Evolutionary conservation across 2,329 filamentous ascomycete genomes (phyloP).

Genomic region (Arachnomyces sp.): DNA sequence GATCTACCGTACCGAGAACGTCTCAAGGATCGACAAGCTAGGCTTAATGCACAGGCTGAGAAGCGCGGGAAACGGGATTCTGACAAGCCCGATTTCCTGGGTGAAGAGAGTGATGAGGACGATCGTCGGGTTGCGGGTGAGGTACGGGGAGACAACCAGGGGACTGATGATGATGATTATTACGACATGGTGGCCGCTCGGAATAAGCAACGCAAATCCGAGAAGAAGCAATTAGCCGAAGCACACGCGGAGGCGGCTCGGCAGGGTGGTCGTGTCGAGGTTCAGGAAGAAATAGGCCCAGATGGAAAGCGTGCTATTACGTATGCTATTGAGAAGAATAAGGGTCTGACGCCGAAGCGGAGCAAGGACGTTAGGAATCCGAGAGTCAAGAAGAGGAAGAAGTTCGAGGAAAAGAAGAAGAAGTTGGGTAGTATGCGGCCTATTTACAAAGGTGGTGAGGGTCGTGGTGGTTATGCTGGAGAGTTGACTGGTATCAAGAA

Average conservation of each 20-base stretch:
- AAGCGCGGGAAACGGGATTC: slow-evolving; percentile 61
- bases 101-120: slow-evolving; percentile 61
- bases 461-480: slow-evolving; percentile 77
- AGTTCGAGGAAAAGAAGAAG: slow-evolving; percentile 95
- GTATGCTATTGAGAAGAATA: slow-evolving; percentile 95
- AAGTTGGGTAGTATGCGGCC: slow-evolving; percentile 82
- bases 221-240: slow-evolving; percentile 61
- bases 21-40: slow-evolving; percentile 72
- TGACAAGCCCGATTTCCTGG: slow-evolving; percentile 58
- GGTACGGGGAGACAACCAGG: slow-evolving; percentile 31
- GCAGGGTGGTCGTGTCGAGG: slow-evolving; percentile 52
- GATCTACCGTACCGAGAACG: slow-evolving; percentile 77
- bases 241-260: slow-evolving; percentile 48
- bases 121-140: slow-evolving; percentile 48
- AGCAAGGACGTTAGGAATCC: slow-evolving; percentile 95
- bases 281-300: slow-evolving; percentile 60
- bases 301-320: slow-evolving; percentile 90
- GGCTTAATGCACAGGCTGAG: slow-evolving; percentile 82
- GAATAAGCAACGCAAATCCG: slow-evolving; percentile 52
- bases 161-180: slow-evolving; percentile 51
- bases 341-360: slow-evolving; percentile 78
- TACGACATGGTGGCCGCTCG: slow-evolving; percentile 76
- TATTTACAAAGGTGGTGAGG: slow-evolving; percentile 77
- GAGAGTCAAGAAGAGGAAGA: slow-evolving; percentile 94
- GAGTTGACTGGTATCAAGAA: slow-evolving; percentile 94